These are phyloP conservation scores for Penicillium bialowiezense DNA, from an alignment of 495 filamentous ascomycete species.

Conservation along the genomic window DNA sequence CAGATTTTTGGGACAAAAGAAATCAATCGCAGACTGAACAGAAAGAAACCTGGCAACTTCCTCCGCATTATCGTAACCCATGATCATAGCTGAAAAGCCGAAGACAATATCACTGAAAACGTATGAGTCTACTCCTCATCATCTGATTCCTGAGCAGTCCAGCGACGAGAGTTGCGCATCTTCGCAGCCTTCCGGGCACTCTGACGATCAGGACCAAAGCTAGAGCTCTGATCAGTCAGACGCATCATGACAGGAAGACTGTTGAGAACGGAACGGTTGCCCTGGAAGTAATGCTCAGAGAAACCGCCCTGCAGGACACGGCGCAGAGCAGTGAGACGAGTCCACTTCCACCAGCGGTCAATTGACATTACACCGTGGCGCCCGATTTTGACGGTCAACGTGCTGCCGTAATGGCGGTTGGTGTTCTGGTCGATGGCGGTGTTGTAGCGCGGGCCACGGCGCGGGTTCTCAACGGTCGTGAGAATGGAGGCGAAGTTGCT, in stretches of 20 bases:
- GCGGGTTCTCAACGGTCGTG: constrained; percentile 76
- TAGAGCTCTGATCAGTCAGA: constrained; percentile 11
- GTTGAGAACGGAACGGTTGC: constrained; percentile 76
- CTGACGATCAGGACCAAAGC: constrained; percentile 23
- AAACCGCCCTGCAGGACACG: constrained; percentile 80
- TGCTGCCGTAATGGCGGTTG: constrained; percentile 70
- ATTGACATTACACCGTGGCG: constrained; percentile 71
- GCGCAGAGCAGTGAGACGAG: constrained; percentile 71
- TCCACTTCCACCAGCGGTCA: constrained; percentile 88
- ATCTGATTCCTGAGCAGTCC: constrained; percentile 28
- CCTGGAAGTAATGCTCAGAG: constrained; percentile 75
- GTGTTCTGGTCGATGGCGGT: constrained; percentile 71
- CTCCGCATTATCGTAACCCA: neutral
- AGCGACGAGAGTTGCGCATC: constrained; percentile 35
- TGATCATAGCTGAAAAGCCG: too few species aligned
- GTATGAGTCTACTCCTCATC: constrained; percentile 11
- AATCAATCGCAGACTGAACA: too few species aligned
- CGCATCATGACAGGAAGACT: constrained; percentile 60
- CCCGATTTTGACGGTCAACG: constrained; percentile 73
- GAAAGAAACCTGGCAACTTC: too few species aligned
- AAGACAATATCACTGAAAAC: neutral
- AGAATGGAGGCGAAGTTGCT: constrained; percentile 78
- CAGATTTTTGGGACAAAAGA: too few species aligned
- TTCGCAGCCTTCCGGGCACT: constrained; percentile 34
- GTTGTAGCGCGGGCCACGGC: constrained; percentile 67